Evolutionary conservation across 2,329 filamentous ascomycete genomes (phyloP), one percentile per base, ranked within the genome.

Genomic region (Phoma sp.): DNA sequence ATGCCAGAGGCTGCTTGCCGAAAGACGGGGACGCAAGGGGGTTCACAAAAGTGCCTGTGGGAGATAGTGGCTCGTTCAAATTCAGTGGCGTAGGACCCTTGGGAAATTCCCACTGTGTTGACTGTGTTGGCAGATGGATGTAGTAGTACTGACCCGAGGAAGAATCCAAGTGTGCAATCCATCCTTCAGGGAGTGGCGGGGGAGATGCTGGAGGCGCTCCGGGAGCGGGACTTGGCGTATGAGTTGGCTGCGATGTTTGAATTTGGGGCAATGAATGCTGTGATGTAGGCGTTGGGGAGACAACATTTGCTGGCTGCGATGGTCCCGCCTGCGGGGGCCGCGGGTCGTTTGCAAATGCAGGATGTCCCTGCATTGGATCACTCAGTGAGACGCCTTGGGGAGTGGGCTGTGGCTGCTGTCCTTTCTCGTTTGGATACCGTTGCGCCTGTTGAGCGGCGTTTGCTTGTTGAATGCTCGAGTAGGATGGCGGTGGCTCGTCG

Each of bases 61-160:
- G 93, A 6, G 93, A 97, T 51, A 97, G 78, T 0, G 93, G 93
- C 14, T 90, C 84, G 55, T 96, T 92, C 60, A 96, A 84, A 59
- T 91, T 90, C 47, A 97, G 82, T 1, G 93, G 93, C 20, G 92
- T 96, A 0, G 93, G 93, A 0, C 93, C 93, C 77, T 97, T 98
- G 23, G 95, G 95, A 64, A 98, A 98, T 69, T 99, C 95, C 95
- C 95, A 99, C 72, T 99, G 95, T 0, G 95, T 99, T 2, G 93
- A 92, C 72, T 98, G 95, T 0, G 91, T 93, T 1, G 93, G 90
- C 25, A 99, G 83, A 74, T 99, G 95, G 55, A 99, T 99, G 70
- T 99, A 99, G 75, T 99, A 99, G 76, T 98, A 99, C 71, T 98
- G 93, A 1, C 95, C 95, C 2, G 93, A 98, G 71, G 90, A 96